These are phyloP conservation scores for Trichosporon sp. DNA, from an alignment of 1,284 basidiomycete genomes.

Conservation along the genomic window DNA sequence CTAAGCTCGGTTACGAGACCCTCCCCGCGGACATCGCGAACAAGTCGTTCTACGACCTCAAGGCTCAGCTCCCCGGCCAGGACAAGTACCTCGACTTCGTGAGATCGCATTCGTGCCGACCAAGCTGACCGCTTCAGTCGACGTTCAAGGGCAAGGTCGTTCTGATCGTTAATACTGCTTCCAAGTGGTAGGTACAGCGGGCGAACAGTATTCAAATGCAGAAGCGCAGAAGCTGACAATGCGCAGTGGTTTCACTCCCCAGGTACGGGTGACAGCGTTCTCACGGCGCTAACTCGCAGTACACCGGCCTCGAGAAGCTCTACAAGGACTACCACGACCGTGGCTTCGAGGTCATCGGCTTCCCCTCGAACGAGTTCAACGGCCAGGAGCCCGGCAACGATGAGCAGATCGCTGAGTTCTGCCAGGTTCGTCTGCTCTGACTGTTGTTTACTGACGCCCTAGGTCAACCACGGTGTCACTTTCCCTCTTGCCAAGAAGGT, in stretches of 20 bases:
- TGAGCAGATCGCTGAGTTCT: constrained; percentile 58
- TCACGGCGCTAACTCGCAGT: constrained; percentile 33
- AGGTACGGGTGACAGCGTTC: constrained; percentile 22
- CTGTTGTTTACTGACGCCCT: background rate
- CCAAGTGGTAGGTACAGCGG: constrained; percentile 47
- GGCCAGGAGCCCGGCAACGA: constrained; percentile 72
- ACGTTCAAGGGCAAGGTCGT: constrained; percentile 54
- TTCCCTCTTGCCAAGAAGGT: constrained; percentile 79
- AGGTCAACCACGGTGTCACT: constrained; percentile 70
- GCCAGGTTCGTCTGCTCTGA: constrained; percentile 45
- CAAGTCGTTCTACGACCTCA: constrained; percentile 51
- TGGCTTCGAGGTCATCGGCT: constrained; percentile 53
- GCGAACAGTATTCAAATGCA: background rate
- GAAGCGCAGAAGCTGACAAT: constrained; percentile 13
- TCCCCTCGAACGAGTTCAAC: constrained; percentile 54
- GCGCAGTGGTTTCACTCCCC: constrained; percentile 43
- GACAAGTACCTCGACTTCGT: constrained; percentile 43
- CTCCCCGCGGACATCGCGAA: constrained; percentile 28
- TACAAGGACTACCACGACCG: constrained; percentile 53
- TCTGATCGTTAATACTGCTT: constrained; percentile 56
- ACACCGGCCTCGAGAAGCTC: constrained; percentile 53
- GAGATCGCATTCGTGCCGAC: constrained; percentile 16
- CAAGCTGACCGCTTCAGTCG: constrained; percentile 19
- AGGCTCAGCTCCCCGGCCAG: constrained; percentile 46
- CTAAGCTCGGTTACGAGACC: constrained; percentile 25